Conservation (phyloP, 169 alveolate genomes). For the Plasmodium gaboni region DNA sequence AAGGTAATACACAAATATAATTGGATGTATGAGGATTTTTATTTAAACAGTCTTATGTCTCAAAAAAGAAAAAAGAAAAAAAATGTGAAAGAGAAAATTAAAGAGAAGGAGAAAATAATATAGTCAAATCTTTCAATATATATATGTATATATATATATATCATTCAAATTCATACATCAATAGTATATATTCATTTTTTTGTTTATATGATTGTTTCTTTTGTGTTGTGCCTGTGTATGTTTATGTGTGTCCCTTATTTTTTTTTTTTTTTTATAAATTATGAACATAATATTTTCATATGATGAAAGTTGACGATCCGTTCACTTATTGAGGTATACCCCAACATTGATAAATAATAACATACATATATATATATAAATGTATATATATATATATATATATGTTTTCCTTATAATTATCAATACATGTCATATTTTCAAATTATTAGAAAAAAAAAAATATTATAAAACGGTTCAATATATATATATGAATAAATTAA, state of each 20-base stretch:
- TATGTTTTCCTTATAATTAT: too few relatives aligned
- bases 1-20: slow-evolving; percentile 13
- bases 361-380: too few relatives aligned
- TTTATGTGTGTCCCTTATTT: neutral
- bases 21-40: slow-evolving; percentile 35
- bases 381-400: too few relatives aligned
- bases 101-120: neutral
- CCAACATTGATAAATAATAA: too few relatives aligned
- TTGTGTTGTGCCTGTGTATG: neutral
- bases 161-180: neutral
- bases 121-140: too few relatives aligned
- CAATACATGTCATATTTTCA: too few relatives aligned
- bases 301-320: too few relatives aligned
- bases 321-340: too few relatives aligned
- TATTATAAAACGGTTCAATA: too few relatives aligned
- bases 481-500: too few relatives aligned
- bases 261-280: neutral
- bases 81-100: neutral
- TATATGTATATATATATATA: too few relatives aligned
- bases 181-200: neutral
- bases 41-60: neutral
- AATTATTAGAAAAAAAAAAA: too few relatives aligned
- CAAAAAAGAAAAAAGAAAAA: neutral
- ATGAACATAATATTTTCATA: neutral
- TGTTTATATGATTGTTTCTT: neutral